Evolutionary conservation across 208 protist species (phyloP).

Genomic region (Leishmania aethiopica): DNA sequence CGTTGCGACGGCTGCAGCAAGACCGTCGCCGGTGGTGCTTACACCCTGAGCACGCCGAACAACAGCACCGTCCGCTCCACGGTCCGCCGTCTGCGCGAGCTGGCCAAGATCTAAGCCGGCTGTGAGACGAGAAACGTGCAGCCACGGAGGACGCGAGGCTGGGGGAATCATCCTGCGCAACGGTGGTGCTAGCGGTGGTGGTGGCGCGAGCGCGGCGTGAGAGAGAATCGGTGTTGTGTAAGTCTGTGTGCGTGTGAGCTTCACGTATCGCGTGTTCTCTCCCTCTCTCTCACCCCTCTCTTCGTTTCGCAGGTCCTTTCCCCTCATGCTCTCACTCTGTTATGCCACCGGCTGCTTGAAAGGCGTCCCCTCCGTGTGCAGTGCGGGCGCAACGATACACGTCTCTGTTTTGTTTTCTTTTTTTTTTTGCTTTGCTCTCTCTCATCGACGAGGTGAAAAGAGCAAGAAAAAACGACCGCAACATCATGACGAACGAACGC

Average conservation of each 20-base stretch:
- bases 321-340: neutral
- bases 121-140: neutral
- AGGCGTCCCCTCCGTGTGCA: neutral
- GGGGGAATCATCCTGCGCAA: neutral
- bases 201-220: neutral
- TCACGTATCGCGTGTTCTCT: neutral
- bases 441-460: neutral
- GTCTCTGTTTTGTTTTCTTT: conserved; percentile 11
- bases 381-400: neutral
- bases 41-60: conserved; percentile 94
- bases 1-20: conserved; percentile 97
- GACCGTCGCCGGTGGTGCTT: conserved; percentile 98
- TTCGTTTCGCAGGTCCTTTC: neutral
- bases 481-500: neutral
- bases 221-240: neutral
- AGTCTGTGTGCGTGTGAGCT: neutral
- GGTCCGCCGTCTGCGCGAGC: conserved; percentile 98
- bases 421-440: neutral
- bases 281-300: neutral
- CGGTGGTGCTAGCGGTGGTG: neutral
- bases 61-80: conserved; percentile 97
- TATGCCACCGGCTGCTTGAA: neutral
- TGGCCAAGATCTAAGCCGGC: conserved; percentile 69
- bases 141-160: neutral
- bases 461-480: neutral